Evolutionary conservation across 1,284 basidiomycete species (phyloP).

Genomic region (Moesziomyces aphidis): DNA sequence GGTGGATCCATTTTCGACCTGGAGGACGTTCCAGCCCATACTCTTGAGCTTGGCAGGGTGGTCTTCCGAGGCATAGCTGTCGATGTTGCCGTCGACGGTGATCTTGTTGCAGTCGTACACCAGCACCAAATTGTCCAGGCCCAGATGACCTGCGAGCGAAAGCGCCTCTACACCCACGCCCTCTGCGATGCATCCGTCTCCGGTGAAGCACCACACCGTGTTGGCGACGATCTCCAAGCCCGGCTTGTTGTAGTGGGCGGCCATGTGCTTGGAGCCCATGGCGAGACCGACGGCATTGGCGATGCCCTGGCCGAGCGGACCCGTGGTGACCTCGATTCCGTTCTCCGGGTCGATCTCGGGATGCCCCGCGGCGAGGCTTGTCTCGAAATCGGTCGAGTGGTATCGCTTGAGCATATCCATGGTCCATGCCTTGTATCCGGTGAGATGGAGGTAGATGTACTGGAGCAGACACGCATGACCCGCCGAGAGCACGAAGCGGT

Average conservation of each 20-base stretch:
- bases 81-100: slow-evolving; percentile 68
- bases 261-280: slow-evolving; percentile 90
- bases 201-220: slow-evolving; percentile 71
- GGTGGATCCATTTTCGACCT: slow-evolving; percentile 56
- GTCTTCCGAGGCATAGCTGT: slow-evolving; percentile 68
- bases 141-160: slow-evolving; percentile 68
- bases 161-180: slow-evolving; percentile 68
- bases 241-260: slow-evolving; percentile 86
- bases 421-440: slow-evolving; percentile 80
- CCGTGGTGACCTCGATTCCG: slow-evolving; percentile 94
- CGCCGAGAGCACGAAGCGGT: slow-evolving; percentile 77
- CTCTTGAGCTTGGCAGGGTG: slow-evolving; percentile 66
- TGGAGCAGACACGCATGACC: slow-evolving; percentile 72
- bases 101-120: slow-evolving; percentile 69
- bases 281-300: slow-evolving; percentile 91
- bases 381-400: slow-evolving; percentile 77
- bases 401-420: slow-evolving; percentile 80
- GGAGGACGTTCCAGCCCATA: slow-evolving; percentile 67
- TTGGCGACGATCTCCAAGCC: slow-evolving; percentile 86
- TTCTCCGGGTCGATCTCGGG: slow-evolving; percentile 83
- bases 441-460: slow-evolving; percentile 82
- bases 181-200: slow-evolving; percentile 71
- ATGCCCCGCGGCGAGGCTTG: slow-evolving; percentile 73
- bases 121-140: slow-evolving; percentile 68
- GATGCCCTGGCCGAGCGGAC: slow-evolving; percentile 88